These are phyloP conservation scores for Debaryomyces udenii DNA, from an alignment of 1,139 yeast genomes.

Conservation along the genomic window DNA sequence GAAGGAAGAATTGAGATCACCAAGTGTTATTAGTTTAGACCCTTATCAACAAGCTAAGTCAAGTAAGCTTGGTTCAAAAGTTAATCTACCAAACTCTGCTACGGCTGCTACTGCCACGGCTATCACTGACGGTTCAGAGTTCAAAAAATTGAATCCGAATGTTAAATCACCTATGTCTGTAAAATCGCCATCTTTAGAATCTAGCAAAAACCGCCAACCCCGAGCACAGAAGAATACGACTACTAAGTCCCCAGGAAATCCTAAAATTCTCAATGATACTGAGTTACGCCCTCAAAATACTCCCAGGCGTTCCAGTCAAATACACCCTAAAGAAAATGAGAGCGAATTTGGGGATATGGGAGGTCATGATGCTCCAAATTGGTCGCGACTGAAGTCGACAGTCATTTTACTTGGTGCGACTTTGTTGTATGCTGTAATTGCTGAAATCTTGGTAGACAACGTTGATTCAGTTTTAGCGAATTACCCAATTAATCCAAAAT, in stretches of 20 bases:
- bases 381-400: conserved; percentile 88
- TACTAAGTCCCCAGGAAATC: neutral
- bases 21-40: conserved; percentile 38
- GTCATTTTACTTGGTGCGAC: conserved; percentile 87
- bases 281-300: neutral
- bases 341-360: conserved; percentile 46
- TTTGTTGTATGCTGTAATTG: conserved; percentile 84
- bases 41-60: conserved; percentile 16
- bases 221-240: neutral
- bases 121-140: conserved; percentile 7
- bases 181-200: conserved; percentile 26
- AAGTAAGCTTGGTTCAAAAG: conserved; percentile 8
- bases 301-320: neutral
- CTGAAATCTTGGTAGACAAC: conserved; percentile 91
- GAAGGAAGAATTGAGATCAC: conserved; percentile 34
- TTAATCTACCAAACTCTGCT: conserved; percentile 12
- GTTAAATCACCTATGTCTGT: conserved; percentile 12
- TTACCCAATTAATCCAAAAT: conserved; percentile 83
- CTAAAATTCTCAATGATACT: neutral
- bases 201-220: conserved; percentile 19
- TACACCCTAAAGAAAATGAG: conserved; percentile 17
- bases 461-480: conserved; percentile 84
- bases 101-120: conserved; percentile 4
- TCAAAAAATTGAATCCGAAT: conserved; percentile 6
- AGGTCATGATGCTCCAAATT: conserved; percentile 96